Evolutionary conservation across 495 filamentous ascomycete genomes (phyloP).

Genomic region (Hypoxylon fuscum): DNA sequence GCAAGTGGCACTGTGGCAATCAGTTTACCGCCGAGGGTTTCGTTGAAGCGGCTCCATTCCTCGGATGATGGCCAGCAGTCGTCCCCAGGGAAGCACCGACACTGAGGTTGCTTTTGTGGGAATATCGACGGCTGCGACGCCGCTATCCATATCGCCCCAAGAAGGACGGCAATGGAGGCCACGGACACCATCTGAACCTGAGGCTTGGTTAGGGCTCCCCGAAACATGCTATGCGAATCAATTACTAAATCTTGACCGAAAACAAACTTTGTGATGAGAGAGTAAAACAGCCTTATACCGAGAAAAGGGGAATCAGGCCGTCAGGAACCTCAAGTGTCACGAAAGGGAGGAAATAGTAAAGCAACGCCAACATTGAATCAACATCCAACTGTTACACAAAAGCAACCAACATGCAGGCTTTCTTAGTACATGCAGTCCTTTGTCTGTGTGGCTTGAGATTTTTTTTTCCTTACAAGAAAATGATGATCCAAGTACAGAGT

Average conservation of each 20-base stretch:
- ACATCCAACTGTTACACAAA: neutral
- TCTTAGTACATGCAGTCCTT: no score
- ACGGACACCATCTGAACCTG: neutral
- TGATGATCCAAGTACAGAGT: no score
- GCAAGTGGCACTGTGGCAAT: conserved; percentile 20
- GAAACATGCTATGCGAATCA: neutral
- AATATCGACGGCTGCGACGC: neutral
- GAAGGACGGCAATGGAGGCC: neutral
- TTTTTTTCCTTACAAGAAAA: no score
- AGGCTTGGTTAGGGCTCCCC: neutral
- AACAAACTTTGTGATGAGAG: neutral
- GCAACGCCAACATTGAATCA: no score
- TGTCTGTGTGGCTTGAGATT: no score
- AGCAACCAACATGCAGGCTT: neutral
- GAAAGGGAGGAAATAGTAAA: neutral
- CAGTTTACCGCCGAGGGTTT: conserved; percentile 32
- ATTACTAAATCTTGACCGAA: neutral
- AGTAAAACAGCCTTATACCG: neutral
- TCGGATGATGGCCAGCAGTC: conserved; percentile 27
- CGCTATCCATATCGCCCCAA: neutral
- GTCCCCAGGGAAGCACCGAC: conserved; percentile 37
- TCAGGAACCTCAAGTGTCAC: neutral
- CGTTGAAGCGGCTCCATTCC: conserved; percentile 40
- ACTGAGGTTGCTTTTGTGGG: conserved; percentile 2
- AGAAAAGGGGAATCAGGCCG: neutral